Conservation (phyloP, 306 rosid species). For the Fragaria nilgerrensis region DNA sequence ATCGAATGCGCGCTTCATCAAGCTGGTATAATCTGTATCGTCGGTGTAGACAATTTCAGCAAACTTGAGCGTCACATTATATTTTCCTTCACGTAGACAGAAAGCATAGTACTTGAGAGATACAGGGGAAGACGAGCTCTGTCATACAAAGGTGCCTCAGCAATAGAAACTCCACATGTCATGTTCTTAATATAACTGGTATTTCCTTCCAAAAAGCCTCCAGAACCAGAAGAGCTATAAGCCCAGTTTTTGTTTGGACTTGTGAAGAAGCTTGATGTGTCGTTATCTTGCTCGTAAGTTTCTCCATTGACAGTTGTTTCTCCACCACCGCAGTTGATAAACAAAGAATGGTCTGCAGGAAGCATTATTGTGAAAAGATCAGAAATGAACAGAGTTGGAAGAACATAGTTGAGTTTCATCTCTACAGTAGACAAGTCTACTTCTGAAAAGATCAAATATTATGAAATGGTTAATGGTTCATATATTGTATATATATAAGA, state of each 20-base stretch:
- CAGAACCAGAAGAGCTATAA: constrained; percentile 31
- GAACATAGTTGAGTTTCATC: no score
- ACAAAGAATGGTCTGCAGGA: constrained; percentile 16
- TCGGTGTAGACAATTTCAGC: constrained; percentile 23
- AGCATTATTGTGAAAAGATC: not conserved
- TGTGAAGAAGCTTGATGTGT: constrained; percentile 1
- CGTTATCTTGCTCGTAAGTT: constrained; percentile 26
- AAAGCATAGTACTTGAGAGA: constrained; percentile 32
- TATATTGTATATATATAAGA: no score
- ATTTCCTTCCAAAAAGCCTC: not conserved
- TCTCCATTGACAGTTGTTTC: constrained; percentile 1
- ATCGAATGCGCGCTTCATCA: constrained; percentile 9
- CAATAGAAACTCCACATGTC: constrained; percentile 20
- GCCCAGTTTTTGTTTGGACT: constrained; percentile 31
- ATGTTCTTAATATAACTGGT: not conserved
- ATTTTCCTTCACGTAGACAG: constrained; percentile 26
- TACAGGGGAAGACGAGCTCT: constrained; percentile 25
- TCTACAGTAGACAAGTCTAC: no score
- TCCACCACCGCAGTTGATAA: constrained; percentile 29
- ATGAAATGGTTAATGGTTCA: no score
- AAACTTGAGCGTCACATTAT: constrained; percentile 30
- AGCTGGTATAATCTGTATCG: not conserved
- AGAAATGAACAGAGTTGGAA: no score
- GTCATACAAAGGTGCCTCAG: not conserved
- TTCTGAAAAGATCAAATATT: no score